phyloP scores from a whole-genome alignment of 2,329 filamentous ascomycete species.

The Pezicula radicicola region DNA sequence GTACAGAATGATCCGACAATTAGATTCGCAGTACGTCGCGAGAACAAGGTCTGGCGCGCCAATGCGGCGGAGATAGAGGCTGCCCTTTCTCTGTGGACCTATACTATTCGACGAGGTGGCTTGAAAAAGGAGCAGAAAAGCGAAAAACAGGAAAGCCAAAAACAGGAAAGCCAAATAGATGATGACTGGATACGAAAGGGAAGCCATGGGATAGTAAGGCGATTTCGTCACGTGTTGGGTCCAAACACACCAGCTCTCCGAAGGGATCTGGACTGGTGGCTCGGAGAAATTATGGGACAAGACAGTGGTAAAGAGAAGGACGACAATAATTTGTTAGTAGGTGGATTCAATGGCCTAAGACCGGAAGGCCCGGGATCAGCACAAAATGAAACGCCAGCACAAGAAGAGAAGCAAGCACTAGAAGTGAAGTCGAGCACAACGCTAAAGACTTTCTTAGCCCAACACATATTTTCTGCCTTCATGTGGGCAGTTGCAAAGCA shows the following conservation, averaged over 20 bases:
- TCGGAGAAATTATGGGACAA: not conserved
- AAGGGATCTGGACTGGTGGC: not conserved
- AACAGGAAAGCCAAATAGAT: not conserved
- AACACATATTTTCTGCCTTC: not conserved
- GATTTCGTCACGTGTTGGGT: not conserved
- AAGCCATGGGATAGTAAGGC: not conserved
- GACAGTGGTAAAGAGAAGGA: not conserved
- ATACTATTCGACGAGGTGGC: too few species aligned
- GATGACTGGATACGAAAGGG: not conserved
- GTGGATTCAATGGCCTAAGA: too few species aligned
- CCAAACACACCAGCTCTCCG: not conserved
- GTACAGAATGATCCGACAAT: too few species aligned
- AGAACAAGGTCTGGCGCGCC: too few species aligned
- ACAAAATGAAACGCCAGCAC: too few species aligned
- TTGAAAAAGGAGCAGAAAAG: too few species aligned
- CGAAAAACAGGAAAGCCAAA: not conserved
- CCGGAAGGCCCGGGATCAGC: too few species aligned
- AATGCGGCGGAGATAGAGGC: too few species aligned
- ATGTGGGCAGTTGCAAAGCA: not conserved
- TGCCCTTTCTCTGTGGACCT: too few species aligned
- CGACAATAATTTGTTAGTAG: not conserved
- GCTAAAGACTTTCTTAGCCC: not conserved
- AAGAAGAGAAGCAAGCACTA: too few species aligned
- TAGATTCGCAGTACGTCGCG: too few species aligned
- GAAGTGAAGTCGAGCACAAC: not conserved